Base-by-base conservation (phyloP, 73 alveolate genomes). In the Paramecium biaurelia region DNA sequence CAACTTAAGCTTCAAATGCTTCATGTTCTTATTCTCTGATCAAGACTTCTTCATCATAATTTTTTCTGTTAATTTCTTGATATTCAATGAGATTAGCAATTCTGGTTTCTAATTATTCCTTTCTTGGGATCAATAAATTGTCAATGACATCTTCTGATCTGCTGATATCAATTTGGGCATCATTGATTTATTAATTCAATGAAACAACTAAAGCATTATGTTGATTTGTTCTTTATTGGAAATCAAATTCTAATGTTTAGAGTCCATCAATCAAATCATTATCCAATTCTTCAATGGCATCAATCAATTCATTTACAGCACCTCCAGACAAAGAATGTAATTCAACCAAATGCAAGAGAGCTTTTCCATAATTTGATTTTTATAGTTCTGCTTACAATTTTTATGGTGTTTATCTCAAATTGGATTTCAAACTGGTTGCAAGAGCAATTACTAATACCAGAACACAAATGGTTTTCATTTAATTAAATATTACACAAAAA, bases 161-260 rank as follows among this genome's bases (percentile, higher is more conserved):
- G 18, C 59, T 37, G 35, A 37, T 23, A 74, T 74, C 87, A 74
- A 74, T 74, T 35, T 34, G 18, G n/a, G 87, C 87, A 37, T 34
- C 87, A 37, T 74, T 37, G 87, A 74, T 74, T 37, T 74, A 34
- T 74, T 37, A 74, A n/a, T 74, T 41, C 87, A 74, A 74, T 74
- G 12, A 74, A 7, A 41, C 59, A 37, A 41, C 59, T n/a, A 74
- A 37, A 34, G 63, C 58, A 74, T 74, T 74, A 14, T 74, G 87
- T 74, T 74, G 11, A 37, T 74, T 74, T 37, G 87, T 74, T 74
- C 87, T 74, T 37, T 37, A 7, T 74, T 74, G 20, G 59, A 74
- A 74, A 74, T 74, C 20, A 34, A 74, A 41, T 8, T 74, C 59
- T 15, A 74, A 74, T 35, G 12, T 20, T 41, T 74, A 7, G 7